These are phyloP conservation scores for Rhododendron henanense DNA, from an alignment of 148 eudicot genomes.

Conservation along the genomic window DNA sequence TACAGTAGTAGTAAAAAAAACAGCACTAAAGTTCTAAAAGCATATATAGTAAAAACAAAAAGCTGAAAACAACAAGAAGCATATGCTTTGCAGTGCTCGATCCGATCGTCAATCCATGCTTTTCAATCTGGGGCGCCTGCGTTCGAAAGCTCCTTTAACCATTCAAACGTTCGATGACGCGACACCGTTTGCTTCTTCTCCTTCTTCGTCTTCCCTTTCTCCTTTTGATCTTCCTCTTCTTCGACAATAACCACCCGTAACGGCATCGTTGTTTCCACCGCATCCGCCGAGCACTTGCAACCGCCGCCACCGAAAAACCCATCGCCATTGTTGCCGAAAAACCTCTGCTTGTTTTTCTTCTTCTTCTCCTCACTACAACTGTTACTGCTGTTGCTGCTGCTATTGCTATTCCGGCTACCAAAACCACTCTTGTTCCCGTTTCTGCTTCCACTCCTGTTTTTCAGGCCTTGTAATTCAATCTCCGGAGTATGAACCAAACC, in stretches of 20 bases:
- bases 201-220: slow-evolving; percentile 10
- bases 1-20: neutral
- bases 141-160: slow-evolving; percentile 78
- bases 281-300: slow-evolving; percentile 57
- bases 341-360: slow-evolving; percentile 27
- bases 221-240: slow-evolving; percentile 1
- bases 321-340: neutral
- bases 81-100: neutral
- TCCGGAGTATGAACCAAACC: slow-evolving; percentile 68
- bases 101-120: slow-evolving; percentile 3
- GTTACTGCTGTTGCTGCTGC: slow-evolving; percentile 10
- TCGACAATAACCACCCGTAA: neutral
- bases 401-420: slow-evolving; percentile 33
- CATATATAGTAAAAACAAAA: neutral
- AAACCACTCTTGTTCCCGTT: slow-evolving; percentile 1
- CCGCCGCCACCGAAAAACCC: slow-evolving; percentile 21
- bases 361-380: neutral
- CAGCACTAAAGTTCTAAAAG: neutral
- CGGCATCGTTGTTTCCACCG: slow-evolving; percentile 44
- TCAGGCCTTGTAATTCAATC: slow-evolving; percentile 55
- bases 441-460: slow-evolving; percentile 14
- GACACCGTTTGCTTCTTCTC: slow-evolving; percentile 46
- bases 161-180: slow-evolving; percentile 78
- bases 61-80: slow-evolving; percentile 1
- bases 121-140: slow-evolving; percentile 27